Conservation (phyloP, 495 filamentous ascomycete genomes). For the Podospora tetraspora region DNA sequence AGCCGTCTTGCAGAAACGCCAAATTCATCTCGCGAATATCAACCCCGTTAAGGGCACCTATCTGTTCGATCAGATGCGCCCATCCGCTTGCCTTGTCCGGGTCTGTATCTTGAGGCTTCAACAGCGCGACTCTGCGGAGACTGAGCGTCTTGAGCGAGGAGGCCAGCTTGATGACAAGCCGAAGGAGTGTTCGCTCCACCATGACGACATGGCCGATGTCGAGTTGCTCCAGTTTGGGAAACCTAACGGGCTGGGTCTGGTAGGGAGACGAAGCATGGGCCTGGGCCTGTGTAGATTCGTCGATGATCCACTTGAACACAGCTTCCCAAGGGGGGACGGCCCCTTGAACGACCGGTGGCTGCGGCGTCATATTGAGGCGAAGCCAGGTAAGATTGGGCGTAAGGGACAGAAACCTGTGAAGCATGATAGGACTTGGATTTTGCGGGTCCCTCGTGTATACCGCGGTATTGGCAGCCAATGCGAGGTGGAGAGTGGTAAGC, state of each 20-base stretch:
- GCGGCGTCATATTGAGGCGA: conserved; percentile 30
- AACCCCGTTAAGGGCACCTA: background rate
- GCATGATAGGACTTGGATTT: background rate
- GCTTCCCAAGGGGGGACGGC: background rate
- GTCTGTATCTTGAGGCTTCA: background rate
- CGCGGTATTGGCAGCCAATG: background rate
- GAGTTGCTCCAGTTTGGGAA: conserved; percentile 31
- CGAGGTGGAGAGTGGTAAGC: conserved; percentile 37
- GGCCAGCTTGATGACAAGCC: conserved; percentile 32
- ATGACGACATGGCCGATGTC: conserved; percentile 35
- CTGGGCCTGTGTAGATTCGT: background rate
- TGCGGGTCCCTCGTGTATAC: background rate
- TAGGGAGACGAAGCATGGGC: background rate
- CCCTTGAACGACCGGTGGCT: no score
- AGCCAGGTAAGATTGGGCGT: conserved; percentile 32
- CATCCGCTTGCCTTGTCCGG: conserved; percentile 21
- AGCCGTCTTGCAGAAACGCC: background rate
- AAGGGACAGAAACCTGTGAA: conserved; percentile 26
- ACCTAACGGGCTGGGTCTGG: background rate
- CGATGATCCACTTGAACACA: background rate
- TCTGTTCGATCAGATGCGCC: conserved; percentile 13
- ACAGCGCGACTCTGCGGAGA: conserved; percentile 29
- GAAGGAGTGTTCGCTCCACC: conserved; percentile 17
- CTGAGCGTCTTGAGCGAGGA: conserved; percentile 31
- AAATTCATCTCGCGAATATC: background rate